A percentile compares a stretch with the other conserved stretches of the same genome.
Conservation (phyloP, 257 asterid species). For the Fraxinus cuspidata region DNA sequence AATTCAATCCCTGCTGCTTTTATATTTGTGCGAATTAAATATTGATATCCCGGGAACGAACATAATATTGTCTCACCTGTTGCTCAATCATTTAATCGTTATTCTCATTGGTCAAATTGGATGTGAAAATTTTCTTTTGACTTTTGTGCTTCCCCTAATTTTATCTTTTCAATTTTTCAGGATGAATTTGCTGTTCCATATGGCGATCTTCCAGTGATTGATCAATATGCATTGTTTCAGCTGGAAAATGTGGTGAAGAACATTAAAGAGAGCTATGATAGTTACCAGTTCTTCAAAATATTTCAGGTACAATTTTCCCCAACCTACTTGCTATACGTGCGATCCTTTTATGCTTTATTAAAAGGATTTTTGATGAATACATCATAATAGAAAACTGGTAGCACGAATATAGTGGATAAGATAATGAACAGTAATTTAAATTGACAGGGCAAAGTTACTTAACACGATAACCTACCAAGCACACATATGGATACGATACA, state of each 20-base stretch:
- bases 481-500: too few species aligned
- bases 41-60: too few species aligned
- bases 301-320: slow-evolving; percentile 64
- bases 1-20: slow-evolving; percentile 1
- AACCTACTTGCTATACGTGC: not conserved
- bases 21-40: not conserved
- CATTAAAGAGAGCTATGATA: slow-evolving; percentile 83
- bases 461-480: too few species aligned
- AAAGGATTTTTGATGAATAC: slow-evolving; percentile 7
- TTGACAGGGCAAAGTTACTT: not conserved
- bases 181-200: slow-evolving; percentile 74
- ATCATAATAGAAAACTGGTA: not conserved
- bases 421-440: not conserved
- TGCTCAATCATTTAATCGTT: too few species aligned
- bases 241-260: slow-evolving; percentile 74
- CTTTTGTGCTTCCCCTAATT: not conserved
- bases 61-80: not conserved
- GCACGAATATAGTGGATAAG: not conserved
- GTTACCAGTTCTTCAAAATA: slow-evolving; percentile 88
- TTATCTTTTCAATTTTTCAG: slow-evolving; percentile 40
- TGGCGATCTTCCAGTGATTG: slow-evolving; percentile 78
- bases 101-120: too few species aligned
- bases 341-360: slow-evolving; percentile 5
- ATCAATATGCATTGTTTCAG: slow-evolving; percentile 85
- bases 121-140: not conserved